phyloP scores from a whole-genome alignment of 176 grass and related monocot genomes.

The maize (Zea mays) region DNA sequence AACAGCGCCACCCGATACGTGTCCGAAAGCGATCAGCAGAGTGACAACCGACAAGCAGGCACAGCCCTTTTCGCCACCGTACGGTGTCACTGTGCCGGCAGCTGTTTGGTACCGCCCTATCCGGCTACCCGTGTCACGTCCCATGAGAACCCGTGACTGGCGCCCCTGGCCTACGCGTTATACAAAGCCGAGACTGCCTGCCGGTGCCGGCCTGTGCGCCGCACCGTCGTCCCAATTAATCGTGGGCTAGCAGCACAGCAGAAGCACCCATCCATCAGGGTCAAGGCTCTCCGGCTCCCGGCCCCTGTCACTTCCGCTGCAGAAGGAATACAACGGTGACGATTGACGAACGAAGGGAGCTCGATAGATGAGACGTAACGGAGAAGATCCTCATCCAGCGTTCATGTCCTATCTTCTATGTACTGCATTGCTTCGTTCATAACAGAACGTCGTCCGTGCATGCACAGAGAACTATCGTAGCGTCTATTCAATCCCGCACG shows the following conservation, averaged over 20 bases:
- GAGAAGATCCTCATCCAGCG: too few species aligned
- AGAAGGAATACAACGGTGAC: neutral
- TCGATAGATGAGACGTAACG: too few species aligned
- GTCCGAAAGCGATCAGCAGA: neutral
- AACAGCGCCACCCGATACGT: neutral
- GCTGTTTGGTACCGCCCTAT: neutral
- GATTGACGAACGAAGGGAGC: neutral
- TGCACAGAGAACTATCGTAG: too few species aligned
- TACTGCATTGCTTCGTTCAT: too few species aligned
- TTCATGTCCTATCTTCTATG: too few species aligned
- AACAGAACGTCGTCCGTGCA: too few species aligned
- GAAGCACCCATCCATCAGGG: neutral
- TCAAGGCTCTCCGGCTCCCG: neutral
- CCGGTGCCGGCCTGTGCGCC: neutral
- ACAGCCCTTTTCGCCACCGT: neutral
- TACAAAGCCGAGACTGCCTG: neutral
- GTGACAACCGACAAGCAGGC: neutral
- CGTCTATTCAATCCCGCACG: too few species aligned
- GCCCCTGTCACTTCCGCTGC: neutral
- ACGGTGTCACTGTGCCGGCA: neutral
- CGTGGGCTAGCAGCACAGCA: neutral
- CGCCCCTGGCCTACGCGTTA: neutral
- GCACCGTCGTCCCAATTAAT: constrained; percentile 35
- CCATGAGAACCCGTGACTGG: neutral
- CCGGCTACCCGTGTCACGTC: neutral